Conservation (phyloP, 192 early-diverging fungal species). For the Coemansia umbellata region DNA sequence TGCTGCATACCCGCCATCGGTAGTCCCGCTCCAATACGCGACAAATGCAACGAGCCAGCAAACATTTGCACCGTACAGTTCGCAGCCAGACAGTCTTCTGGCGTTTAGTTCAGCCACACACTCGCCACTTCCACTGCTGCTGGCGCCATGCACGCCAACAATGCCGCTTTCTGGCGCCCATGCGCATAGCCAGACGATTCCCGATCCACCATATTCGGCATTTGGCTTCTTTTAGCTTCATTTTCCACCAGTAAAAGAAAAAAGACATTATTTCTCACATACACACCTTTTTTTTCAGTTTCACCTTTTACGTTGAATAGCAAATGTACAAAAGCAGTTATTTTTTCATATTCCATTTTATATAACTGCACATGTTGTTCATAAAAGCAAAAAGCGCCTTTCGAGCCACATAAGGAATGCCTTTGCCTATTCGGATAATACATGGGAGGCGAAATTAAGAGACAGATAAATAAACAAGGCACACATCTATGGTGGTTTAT, state of each 20-base stretch:
- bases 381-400: neutral
- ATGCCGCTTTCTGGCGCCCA: conserved; percentile 1
- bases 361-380: neutral
- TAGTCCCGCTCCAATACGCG: neutral
- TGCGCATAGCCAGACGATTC: neutral
- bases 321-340: neutral
- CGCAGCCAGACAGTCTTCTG: neutral
- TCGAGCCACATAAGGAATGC: too few relatives aligned
- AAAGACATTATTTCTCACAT: neutral
- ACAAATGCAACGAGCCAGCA: neutral
- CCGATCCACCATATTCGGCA: neutral
- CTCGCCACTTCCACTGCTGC: conserved; percentile 20
- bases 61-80: neutral
- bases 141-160: conserved; percentile 38
- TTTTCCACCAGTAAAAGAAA: neutral
- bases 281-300: neutral
- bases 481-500: too few relatives aligned
- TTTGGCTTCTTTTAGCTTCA: conserved; percentile 5
- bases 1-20: neutral
- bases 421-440: neutral
- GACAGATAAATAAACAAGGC: neutral
- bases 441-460: neutral
- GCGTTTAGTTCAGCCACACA: neutral
- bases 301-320: neutral
- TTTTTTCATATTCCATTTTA: neutral